Conservation (phyloP, 208 protist species). For the Acanthamoeba sp. region DNA sequence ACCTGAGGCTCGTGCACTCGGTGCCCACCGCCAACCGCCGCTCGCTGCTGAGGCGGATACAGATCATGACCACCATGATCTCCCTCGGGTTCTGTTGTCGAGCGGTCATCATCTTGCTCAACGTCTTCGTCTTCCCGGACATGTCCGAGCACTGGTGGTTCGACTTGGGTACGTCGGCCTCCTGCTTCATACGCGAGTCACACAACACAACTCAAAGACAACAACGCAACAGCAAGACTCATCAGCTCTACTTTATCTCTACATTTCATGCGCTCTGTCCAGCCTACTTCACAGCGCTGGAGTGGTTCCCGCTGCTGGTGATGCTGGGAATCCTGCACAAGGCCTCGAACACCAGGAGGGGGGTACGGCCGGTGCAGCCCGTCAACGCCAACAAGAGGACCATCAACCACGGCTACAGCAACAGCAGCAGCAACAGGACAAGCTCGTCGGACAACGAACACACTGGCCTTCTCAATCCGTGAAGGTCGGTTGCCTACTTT, state of each 20-base stretch:
- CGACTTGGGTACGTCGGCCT: neutral
- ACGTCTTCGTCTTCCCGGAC: conserved; percentile 15
- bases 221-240: no score
- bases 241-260: no score
- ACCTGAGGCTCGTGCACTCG: conserved; percentile 16
- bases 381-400: neutral
- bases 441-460: neutral
- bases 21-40: conserved; percentile 5
- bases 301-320: conserved; percentile 56
- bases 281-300: conserved; percentile 35
- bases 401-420: neutral
- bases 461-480: neutral
- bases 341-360: neutral
- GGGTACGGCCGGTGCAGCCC: neutral
- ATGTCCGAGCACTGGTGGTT: conserved; percentile 46
- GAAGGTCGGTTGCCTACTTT: neutral
- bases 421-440: neutral
- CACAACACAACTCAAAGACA: no score
- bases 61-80: conserved; percentile 34
- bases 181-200: neutral
- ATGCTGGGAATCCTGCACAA: conserved; percentile 54
- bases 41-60: conserved; percentile 34
- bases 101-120: conserved; percentile 26
- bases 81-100: neutral
- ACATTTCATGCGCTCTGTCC: no score